These are phyloP conservation scores for Arthrobotrys sphaeroides DNA, from an alignment of 2,329 filamentous ascomycete genomes.

Conservation along the genomic window DNA sequence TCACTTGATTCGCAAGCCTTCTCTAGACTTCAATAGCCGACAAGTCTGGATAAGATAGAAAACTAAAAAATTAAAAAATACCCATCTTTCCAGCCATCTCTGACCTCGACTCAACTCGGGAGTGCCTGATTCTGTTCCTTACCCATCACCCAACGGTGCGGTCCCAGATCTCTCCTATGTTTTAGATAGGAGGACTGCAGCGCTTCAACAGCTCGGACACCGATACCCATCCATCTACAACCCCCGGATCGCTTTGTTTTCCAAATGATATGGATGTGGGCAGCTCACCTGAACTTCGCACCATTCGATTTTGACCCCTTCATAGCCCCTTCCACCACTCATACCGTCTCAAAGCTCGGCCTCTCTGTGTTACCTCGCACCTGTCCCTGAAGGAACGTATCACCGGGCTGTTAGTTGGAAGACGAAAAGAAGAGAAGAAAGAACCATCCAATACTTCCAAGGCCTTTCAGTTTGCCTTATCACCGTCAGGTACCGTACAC, in stretches of 20 bases:
- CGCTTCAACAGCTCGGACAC: slow-evolving; percentile 47
- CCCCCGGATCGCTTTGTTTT: slow-evolving; percentile 33
- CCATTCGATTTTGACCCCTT: slow-evolving; percentile 55
- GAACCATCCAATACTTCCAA: neutral
- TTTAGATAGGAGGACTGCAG: slow-evolving; percentile 47
- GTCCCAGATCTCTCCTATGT: slow-evolving; percentile 45
- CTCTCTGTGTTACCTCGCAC: slow-evolving; percentile 43
- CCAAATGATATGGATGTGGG: slow-evolving; percentile 55
- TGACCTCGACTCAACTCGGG: slow-evolving; percentile 40
- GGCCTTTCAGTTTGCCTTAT: slow-evolving; percentile 20
- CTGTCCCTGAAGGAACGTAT: slow-evolving; percentile 48
- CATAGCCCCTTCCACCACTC: slow-evolving; percentile 45
- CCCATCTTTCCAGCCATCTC: neutral
- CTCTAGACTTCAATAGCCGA: slow-evolving; percentile 40
- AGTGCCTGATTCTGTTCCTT: slow-evolving; percentile 13
- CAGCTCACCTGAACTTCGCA: slow-evolving; percentile 52
- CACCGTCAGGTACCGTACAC: slow-evolving; percentile 13
- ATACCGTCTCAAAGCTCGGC: slow-evolving; percentile 45
- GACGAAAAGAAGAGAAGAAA: neutral
- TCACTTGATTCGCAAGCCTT: slow-evolving; percentile 49
- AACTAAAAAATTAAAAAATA: too few relatives aligned
- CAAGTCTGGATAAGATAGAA: too few relatives aligned
- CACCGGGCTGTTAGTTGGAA: slow-evolving; percentile 15
- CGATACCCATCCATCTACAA: slow-evolving; percentile 17
- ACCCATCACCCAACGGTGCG: slow-evolving; percentile 19